These are phyloP conservation scores for Avena sativa DNA, from an alignment of 176 grass and related monocot species.

Conservation along the genomic window DNA sequence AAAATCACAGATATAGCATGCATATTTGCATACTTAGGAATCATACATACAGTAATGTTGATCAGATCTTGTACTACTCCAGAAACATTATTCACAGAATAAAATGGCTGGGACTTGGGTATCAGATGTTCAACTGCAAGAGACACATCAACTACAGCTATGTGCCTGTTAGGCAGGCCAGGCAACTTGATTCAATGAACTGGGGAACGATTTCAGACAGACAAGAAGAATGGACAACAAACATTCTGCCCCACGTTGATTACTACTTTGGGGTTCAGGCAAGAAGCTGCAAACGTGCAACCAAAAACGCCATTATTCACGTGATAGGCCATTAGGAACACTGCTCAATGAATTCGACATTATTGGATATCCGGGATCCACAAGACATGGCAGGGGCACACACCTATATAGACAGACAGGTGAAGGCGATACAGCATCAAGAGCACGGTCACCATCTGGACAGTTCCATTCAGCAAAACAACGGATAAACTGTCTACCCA, in stretches of 20 bases:
- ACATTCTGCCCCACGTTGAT: conserved; percentile 42
- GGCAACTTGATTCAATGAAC: conserved; percentile 32
- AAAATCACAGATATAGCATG: neutral
- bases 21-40: conserved; percentile 5
- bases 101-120: conserved; percentile 34
- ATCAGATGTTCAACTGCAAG: conserved; percentile 45
- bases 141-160: conserved; percentile 40
- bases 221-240: conserved; percentile 50
- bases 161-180: conserved; percentile 34
- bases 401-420: conserved; percentile 19
- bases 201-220: neutral
- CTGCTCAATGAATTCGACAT: conserved; percentile 26
- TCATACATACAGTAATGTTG: neutral
- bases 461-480: neutral
- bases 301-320: conserved; percentile 47
- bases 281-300: conserved; percentile 34
- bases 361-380: conserved; percentile 40
- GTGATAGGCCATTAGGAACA: conserved; percentile 13
- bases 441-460: neutral
- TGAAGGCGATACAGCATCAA: neutral
- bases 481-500: neutral
- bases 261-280: conserved; percentile 33
- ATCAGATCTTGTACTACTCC: conserved; percentile 6
- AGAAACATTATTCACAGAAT: neutral
- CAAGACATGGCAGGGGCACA: conserved; percentile 26